Percentiles rank a stretch among this genome's conserved stretches.
Conservation (phyloP, 2,329 filamentous ascomycete species). For the Colletotrichum plurivorum region DNA sequence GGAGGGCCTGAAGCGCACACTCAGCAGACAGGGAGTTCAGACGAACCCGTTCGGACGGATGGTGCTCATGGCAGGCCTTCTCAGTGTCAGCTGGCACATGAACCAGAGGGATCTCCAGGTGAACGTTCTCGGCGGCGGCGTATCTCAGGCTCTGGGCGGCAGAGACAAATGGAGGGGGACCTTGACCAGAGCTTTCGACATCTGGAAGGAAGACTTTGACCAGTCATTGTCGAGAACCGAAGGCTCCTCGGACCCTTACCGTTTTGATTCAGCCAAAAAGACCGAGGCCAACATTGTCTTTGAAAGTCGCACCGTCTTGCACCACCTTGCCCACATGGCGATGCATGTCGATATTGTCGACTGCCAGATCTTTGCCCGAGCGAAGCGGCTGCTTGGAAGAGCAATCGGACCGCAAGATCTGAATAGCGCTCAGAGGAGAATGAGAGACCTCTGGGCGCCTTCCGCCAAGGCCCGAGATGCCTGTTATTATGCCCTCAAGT, state of each 20-base stretch:
- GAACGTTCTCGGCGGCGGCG: slow-evolving; percentile 81
- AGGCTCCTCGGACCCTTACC: slow-evolving; percentile 66
- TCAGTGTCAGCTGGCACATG: slow-evolving; percentile 98
- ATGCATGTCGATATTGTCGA: slow-evolving; percentile 99
- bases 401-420: slow-evolving; percentile 88
- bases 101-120: slow-evolving; percentile 95
- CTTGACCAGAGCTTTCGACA: slow-evolving; percentile 89
- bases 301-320: slow-evolving; percentile 89
- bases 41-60: slow-evolving; percentile 96
- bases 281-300: slow-evolving; percentile 78
- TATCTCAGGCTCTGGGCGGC: slow-evolving; percentile 84
- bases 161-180: slow-evolving; percentile 92
- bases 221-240: slow-evolving; percentile 78
- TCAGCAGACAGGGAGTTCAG: slow-evolving; percentile 86
- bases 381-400: slow-evolving; percentile 86
- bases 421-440: slow-evolving; percentile 82
- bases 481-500: slow-evolving; percentile 91
- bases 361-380: slow-evolving; percentile 94
- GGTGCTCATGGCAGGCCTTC: slow-evolving; percentile 91
- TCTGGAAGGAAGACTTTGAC: slow-evolving; percentile 95
- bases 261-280: slow-evolving; percentile 70
- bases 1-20: slow-evolving; percentile 89
- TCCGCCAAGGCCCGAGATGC: slow-evolving; percentile 91
- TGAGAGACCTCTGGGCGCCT: slow-evolving; percentile 91
- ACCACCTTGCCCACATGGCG: slow-evolving; percentile 96